phyloP scores from a whole-genome alignment of 202 grass and related monocot species.

The Zizania palustris region DNA sequence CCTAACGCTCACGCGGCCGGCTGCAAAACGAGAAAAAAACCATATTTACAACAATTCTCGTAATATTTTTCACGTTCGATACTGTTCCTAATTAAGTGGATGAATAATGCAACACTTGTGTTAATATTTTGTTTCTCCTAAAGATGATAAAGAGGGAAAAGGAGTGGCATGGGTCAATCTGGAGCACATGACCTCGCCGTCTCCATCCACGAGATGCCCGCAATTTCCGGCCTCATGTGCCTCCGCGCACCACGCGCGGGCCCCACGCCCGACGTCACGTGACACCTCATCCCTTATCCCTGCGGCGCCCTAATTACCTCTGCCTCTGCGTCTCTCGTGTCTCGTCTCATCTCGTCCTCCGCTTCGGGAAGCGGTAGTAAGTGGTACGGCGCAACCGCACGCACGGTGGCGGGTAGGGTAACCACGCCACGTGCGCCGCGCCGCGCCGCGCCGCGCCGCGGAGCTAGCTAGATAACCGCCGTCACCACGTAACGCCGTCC shows the following conservation, averaged over 20 bases:
- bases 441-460: conserved; percentile 47
- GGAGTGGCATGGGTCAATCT: conserved; percentile 55
- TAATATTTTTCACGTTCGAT: too few relatives aligned
- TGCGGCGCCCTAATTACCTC: conserved; percentile 5
- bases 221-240: conserved; percentile 64
- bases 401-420: background rate
- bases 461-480: background rate
- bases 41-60: too few relatives aligned
- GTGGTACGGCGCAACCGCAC: background rate
- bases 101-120: background rate
- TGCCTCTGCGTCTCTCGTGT: background rate
- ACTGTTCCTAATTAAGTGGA: background rate
- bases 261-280: conserved; percentile 52
- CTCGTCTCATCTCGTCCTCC: too few relatives aligned
- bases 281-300: conserved; percentile 8
- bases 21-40: background rate
- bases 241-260: background rate
- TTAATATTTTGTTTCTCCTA: background rate
- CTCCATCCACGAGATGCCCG: conserved; percentile 64
- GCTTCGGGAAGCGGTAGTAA: too few relatives aligned
- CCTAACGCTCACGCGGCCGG: background rate
- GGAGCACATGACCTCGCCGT: conserved; percentile 53
- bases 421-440: conserved; percentile 52
- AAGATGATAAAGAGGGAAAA: background rate
- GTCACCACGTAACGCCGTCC: conserved; percentile 5